Evolutionary conservation across 164 flowering plant genomes (phyloP), one percentile per base, ranked within the genome.

Genomic region (Protea cynaroides): DNA sequence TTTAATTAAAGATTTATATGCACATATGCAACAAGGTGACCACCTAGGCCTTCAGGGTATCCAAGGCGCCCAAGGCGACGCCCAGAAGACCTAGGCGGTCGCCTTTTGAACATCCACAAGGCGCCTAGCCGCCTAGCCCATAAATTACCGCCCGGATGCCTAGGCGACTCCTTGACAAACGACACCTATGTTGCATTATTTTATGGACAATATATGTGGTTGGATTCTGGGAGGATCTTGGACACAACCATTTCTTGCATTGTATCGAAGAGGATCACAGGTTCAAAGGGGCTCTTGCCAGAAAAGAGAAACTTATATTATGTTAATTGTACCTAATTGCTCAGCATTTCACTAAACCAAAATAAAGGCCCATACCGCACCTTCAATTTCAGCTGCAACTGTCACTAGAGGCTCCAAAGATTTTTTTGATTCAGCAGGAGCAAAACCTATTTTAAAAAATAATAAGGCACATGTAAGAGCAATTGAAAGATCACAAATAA

Each of bases 361-460:
- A 7, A 13, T 57, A 40, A 24, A 19, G 49, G 52, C 59, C 4
- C 9, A 40, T 34, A 34, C n/a, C 43, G 24, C 66, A 86, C 88
- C 85, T 81, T 78, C 71, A 59, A 40, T 62, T 61, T 74, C 74
- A 50, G 67, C 37, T 53, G 40, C 62, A 58, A 55, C 49, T 3
- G 38, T 52, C 38, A 68, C 73, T 49, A 23, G 59, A 55, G 76
- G 52, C 53, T 71, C 59, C 66, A 64, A 60, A 55, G 73, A 74
- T 58, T 80, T 78, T 54, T 52, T 70, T 44, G 83, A 72, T 65
- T 69, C 82, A 66, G 74, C 65, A 64, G 82, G 81, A 70, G 80
- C 65, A 65, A 92, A 92, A 44, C 98, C 98, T 92, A 79, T 4
- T 66, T 62, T 64, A 29, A 4, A 14, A 50, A 50, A 56, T 14